Evolutionary conservation across 2,329 filamentous ascomycete genomes (phyloP).

Genomic region (Stachybotrys chlorohalonatus): DNA sequence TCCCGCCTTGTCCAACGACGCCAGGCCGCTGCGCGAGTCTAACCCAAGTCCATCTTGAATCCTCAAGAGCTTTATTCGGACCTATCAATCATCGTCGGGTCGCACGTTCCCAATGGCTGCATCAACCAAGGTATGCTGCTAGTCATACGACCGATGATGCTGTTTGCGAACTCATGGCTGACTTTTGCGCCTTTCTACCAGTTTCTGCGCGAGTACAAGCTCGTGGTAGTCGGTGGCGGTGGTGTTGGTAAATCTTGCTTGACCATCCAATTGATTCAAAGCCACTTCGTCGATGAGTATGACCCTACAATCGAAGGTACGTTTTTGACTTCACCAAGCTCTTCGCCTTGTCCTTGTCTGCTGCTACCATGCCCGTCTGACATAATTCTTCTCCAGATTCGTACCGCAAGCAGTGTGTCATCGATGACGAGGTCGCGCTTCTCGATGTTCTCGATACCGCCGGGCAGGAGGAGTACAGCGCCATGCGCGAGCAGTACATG

Average conservation of each 20-base stretch:
- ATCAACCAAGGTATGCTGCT: conserved; percentile 22
- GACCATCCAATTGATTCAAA: conserved; percentile 92
- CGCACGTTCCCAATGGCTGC: conserved; percentile 20
- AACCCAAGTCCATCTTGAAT: neutral
- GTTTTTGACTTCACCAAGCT: conserved; percentile 14
- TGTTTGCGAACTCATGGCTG: conserved; percentile 1
- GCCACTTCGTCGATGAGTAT: conserved; percentile 98
- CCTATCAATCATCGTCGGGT: neutral
- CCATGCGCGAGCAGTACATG: conserved; percentile 99
- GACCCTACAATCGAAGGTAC: conserved; percentile 98
- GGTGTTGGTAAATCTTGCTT: conserved; percentile 98
- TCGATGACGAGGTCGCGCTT: conserved; percentile 95
- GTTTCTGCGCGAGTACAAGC: conserved; percentile 87
- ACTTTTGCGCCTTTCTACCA: conserved; percentile 22
- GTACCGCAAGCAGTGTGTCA: conserved; percentile 99
- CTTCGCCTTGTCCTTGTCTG: neutral
- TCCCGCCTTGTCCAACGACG: neutral
- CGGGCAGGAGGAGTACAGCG: conserved; percentile 97
- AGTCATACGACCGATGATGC: neutral
- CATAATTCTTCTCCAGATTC: conserved; percentile 57
- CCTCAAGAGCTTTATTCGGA: neutral
- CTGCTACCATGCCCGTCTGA: conserved; percentile 8
- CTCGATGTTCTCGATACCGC: conserved; percentile 98
- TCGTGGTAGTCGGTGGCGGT: conserved; percentile 95
- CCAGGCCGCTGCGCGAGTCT: neutral